A percentile compares a stretch with the other conserved stretches of the same genome.
These are phyloP conservation scores for Fistulinella prunicolor DNA, from an alignment of 768 basidiomycete species.

Conservation along the genomic window DNA sequence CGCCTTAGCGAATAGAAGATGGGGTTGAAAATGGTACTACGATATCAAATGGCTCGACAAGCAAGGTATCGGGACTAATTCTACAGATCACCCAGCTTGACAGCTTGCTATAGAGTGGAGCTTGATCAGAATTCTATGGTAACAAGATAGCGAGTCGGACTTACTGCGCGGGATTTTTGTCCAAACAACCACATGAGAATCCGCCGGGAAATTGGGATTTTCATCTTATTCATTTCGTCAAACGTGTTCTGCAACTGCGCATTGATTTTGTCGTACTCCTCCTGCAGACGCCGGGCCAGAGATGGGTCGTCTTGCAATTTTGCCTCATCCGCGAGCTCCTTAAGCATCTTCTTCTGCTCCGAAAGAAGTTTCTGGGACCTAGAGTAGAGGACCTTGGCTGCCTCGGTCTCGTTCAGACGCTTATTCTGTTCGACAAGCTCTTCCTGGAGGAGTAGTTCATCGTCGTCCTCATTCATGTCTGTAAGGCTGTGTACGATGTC, in stretches of 20 bases:
- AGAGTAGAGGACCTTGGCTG: constrained; percentile 16
- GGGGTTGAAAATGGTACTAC: too few relatives aligned
- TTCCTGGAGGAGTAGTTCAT: constrained; percentile 18
- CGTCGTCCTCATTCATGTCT: background rate
- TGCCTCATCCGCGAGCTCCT: constrained; percentile 20
- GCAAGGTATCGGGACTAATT: background rate
- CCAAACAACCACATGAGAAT: constrained; percentile 6
- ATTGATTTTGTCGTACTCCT: constrained; percentile 12
- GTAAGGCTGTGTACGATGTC: background rate
- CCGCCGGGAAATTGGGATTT: constrained; percentile 12
- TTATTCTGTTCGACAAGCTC: constrained; percentile 13
- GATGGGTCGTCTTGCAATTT: constrained; percentile 9
- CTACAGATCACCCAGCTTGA: background rate
- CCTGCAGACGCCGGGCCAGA: constrained; percentile 8
- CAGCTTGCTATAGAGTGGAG: background rate
- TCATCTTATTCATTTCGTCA: constrained; percentile 20
- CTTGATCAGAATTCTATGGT: background rate
- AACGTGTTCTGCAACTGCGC: constrained; percentile 15
- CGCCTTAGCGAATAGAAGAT: too few relatives aligned
- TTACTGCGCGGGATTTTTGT: constrained; percentile 9
- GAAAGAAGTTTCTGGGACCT: constrained; percentile 16
- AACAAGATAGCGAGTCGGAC: background rate
- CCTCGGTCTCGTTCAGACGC: constrained; percentile 22
- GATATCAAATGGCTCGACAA: too few relatives aligned
- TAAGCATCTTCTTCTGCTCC: constrained; percentile 13